Base-by-base conservation (phyloP, 257 asterid species). In the Capsicum baccatum region DNA sequence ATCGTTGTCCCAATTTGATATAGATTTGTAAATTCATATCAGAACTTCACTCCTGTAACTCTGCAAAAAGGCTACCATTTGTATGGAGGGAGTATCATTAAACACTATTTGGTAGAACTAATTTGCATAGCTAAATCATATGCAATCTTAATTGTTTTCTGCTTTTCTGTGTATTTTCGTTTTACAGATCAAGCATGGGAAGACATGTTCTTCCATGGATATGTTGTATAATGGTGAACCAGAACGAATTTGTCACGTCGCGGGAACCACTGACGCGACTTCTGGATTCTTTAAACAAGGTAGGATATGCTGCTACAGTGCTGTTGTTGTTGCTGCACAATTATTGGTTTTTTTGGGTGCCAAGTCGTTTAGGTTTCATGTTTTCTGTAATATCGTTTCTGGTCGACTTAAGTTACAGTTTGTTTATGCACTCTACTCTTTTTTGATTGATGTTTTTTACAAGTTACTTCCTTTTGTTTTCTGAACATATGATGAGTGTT, bases 161-260 rank as follows among this genome's bases (percentile, higher is more conserved):
- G 13, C 44, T 52, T 59, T 42, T 69, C 5, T 14, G 44, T 21
- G 71, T 9, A 39, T 74, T 79, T 89, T 83, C 55, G 64, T 44
- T 83, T 79, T 70, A 83, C 92, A 96, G 97, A 87, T 89, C 91
- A 63, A 86, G 83, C 83, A 85, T 88, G 74, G 91, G 84, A 83
- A 90, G 83, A 85, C 86, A 80, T 78, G 92, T 94, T 87, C 97
- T 94, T 76, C 97, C 97, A n/a, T 96, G 98, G 99, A 89, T 94
- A 87, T 86, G 87, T 85, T 90, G 92, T 85, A 89, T 93, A 85
- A 82, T 96, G 90, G 88, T 91, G 86, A 89, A 90, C 84, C 97
- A 92, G 89, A 85, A 84, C 13, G 90, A 92, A 68, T 88, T 88
- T 80, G 76, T 94, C 81, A 89, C 88, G 87, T 89, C 96, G 69